A percentile compares a stretch with the other conserved stretches of the same genome.
Evolutionary conservation across 352 stramenopile genomes (phyloP).

Genomic region (Globisporangium takayamanum): DNA sequence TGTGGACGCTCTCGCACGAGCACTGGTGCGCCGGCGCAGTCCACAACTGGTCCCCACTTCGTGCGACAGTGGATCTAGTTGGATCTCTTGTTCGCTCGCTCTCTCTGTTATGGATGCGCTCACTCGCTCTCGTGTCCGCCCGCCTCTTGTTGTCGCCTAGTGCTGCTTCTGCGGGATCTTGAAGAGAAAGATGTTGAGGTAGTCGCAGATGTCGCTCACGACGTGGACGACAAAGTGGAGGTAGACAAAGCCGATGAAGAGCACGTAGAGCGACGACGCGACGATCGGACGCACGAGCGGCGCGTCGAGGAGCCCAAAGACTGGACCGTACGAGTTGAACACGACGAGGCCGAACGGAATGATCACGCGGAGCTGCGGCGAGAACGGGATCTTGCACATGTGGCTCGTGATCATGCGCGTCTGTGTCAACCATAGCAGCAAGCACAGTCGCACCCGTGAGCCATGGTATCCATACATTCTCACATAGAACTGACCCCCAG

Average conservation of each 20-base stretch:
- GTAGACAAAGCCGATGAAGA: slow-evolving; percentile 74
- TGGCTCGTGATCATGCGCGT: slow-evolving; percentile 87
- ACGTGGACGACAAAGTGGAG: slow-evolving; percentile 77
- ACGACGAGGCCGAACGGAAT: slow-evolving; percentile 71
- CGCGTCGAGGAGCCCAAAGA: slow-evolving; percentile 34
- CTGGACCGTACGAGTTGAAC: slow-evolving; percentile 61
- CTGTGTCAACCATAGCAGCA: slow-evolving; percentile 15
- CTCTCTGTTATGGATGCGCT: not conserved
- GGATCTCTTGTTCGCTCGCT: not conserved
- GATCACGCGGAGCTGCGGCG: slow-evolving; percentile 73
- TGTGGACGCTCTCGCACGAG: too few species aligned
- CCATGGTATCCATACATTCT: not conserved
- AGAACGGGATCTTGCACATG: slow-evolving; percentile 88
- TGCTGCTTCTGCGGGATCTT: slow-evolving; percentile 50
- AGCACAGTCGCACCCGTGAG: not conserved
- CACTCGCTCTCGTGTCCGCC: not conserved
- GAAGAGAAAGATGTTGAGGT: slow-evolving; percentile 83
- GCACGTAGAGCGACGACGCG: slow-evolving; percentile 57
- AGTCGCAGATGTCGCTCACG: slow-evolving; percentile 81
- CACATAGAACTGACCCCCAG: not conserved
- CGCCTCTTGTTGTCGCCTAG: not conserved
- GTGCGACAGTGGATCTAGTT: not conserved
- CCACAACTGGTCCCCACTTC: not conserved
- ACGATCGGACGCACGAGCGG: slow-evolving; percentile 59
- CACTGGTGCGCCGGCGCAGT: not conserved